These are phyloP conservation scores for Jackrogersella minutella DNA, from an alignment of 495 filamentous ascomycete genomes.

Conservation along the genomic window DNA sequence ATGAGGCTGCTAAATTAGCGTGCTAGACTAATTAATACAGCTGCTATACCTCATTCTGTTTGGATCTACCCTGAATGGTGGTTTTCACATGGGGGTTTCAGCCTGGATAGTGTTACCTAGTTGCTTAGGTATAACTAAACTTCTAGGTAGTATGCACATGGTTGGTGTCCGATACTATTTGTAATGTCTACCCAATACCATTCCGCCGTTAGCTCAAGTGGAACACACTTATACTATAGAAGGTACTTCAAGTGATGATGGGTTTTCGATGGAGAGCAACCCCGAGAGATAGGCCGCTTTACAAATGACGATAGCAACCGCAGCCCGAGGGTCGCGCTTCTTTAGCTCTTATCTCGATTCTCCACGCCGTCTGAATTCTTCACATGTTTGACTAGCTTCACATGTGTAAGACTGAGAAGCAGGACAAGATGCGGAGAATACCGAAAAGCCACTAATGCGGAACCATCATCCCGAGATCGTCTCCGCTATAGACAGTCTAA, in stretches of 20 bases:
- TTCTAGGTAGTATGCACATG: not conserved
- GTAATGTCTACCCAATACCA: conserved; percentile 8
- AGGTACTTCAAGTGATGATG: conserved; percentile 11
- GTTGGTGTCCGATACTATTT: conserved; percentile 18
- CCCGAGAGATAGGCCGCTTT: conserved; percentile 19
- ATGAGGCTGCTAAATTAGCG: conserved; percentile 29
- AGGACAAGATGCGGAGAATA: conserved; percentile 19
- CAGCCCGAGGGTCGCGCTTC: not conserved
- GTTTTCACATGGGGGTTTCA: not conserved
- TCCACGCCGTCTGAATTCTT: not conserved
- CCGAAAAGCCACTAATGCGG: conserved; percentile 13
- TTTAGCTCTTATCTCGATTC: not conserved
- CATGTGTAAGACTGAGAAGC: not conserved
- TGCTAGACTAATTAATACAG: conserved; percentile 15
- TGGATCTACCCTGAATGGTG: conserved; percentile 20
- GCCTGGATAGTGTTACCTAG: not conserved
- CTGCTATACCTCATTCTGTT: conserved; percentile 17
- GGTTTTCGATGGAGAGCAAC: conserved; percentile 4
- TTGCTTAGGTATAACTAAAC: conserved; percentile 4
- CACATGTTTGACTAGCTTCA: not conserved
- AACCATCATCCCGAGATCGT: conserved; percentile 24
- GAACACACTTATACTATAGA: conserved; percentile 7
- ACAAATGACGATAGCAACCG: not conserved
- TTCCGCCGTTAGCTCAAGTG: conserved; percentile 3
- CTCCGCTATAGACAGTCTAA: conserved; percentile 2